phyloP scores from a whole-genome alignment of 1,284 basidiomycete species.

The Ustilago trichophora region DNA sequence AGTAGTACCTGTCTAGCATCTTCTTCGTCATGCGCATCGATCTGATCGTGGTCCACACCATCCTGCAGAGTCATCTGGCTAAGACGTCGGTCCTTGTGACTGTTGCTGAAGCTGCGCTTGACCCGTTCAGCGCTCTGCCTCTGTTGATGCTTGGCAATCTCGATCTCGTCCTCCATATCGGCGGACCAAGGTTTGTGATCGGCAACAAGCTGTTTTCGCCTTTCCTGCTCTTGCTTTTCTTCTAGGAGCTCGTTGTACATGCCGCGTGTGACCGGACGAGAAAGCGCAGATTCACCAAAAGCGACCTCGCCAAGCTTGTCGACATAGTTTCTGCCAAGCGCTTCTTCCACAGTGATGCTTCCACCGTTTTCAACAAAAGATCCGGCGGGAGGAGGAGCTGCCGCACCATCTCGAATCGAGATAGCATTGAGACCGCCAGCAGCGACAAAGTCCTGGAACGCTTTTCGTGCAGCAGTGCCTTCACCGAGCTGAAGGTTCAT shows the following conservation, averaged over 20 bases:
- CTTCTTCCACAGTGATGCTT: constrained; percentile 41
- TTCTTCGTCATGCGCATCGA: constrained; percentile 11
- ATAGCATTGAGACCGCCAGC: constrained; percentile 48
- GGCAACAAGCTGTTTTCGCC: constrained; percentile 7
- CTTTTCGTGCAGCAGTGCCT: constrained; percentile 43
- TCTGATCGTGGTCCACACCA: constrained; percentile 19
- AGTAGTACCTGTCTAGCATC: constrained; percentile 21
- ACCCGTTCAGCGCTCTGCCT: constrained; percentile 2
- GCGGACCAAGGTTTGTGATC: constrained; percentile 33
- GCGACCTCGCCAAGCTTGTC: constrained; percentile 55
- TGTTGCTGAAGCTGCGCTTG: constrained; percentile 27
- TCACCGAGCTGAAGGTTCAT: constrained; percentile 52
- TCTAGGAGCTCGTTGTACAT: constrained; percentile 51
- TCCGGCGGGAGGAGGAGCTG: not conserved
- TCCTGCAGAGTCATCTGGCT: constrained; percentile 42
- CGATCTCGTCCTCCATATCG: constrained; percentile 17
- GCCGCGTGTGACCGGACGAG: constrained; percentile 49
- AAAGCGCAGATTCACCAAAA: constrained; percentile 54
- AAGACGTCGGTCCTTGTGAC: constrained; percentile 23
- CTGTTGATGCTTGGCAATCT: constrained; percentile 2
- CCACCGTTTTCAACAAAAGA: constrained; percentile 11
- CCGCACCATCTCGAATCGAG: constrained; percentile 29
- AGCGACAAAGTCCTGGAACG: constrained; percentile 54
- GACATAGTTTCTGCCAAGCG: constrained; percentile 49
- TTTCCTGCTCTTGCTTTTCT: constrained; percentile 47